Evolutionary conservation across 2,329 filamentous ascomycete species (phyloP).

Genomic region (Fusarium anguioides): DNA sequence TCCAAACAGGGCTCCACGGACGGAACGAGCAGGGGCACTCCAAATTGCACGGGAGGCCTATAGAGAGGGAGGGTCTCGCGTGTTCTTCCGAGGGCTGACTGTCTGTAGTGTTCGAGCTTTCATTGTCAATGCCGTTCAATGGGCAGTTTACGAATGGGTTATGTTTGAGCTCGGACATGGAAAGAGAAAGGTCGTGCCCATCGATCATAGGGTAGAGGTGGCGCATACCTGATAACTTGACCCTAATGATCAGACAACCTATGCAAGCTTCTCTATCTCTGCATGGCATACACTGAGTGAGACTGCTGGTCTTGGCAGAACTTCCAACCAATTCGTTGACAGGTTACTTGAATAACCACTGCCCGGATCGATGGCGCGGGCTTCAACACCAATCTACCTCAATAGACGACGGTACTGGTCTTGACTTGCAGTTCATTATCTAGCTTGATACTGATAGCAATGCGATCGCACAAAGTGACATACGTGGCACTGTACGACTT

Average conservation of each 20-base stretch:
- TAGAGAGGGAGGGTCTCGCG: conserved; percentile 65
- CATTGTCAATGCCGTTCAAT: conserved; percentile 92
- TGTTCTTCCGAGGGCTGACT: conserved; percentile 79
- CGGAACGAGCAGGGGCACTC: conserved; percentile 62
- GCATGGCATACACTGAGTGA: too few relatives aligned
- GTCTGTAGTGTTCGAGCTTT: conserved; percentile 90
- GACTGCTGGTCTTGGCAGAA: not conserved
- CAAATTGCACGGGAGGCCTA: conserved; percentile 76
- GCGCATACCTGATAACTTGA: not conserved
- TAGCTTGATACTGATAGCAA: too few relatives aligned
- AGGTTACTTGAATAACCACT: too few relatives aligned
- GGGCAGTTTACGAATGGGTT: conserved; percentile 91
- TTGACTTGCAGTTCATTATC: too few relatives aligned
- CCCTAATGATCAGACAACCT: not conserved
- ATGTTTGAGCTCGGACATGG: conserved; percentile 68
- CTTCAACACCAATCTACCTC: not conserved
- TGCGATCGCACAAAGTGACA: not conserved
- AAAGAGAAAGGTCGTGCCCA: conserved; percentile 23
- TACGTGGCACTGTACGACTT: not conserved
- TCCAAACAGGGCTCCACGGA: conserved; percentile 38
- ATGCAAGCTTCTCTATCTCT: not conserved
- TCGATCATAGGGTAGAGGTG: conserved; percentile 1
- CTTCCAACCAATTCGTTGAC: not conserved
- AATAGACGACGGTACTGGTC: not conserved
- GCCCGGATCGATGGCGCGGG: too few relatives aligned